Evolutionary conservation across 345 rosid genomes (phyloP).

Genomic region (Rhizophora apiculata): DNA sequence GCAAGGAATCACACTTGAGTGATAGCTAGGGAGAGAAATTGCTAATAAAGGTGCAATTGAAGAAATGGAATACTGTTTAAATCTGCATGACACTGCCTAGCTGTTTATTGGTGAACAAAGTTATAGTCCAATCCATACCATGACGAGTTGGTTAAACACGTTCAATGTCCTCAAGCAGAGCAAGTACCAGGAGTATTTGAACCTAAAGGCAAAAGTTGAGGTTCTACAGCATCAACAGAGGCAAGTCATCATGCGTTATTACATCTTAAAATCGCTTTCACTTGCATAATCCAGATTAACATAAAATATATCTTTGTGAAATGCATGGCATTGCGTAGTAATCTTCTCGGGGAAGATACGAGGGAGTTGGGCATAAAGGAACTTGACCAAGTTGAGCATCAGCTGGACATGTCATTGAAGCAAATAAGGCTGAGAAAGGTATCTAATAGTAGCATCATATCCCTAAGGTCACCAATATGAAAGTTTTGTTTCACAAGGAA

Average conservation of each 20-base stretch:
- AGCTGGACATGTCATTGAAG: slow-evolving; percentile 41
- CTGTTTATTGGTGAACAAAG: too few relatives aligned
- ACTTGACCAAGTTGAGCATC: slow-evolving; percentile 46
- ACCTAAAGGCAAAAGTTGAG: slow-evolving; percentile 60
- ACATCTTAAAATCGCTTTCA: not conserved
- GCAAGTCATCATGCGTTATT: slow-evolving; percentile 26
- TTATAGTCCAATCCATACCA: too few relatives aligned
- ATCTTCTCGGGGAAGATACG: slow-evolving; percentile 50
- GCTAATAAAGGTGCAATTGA: too few relatives aligned
- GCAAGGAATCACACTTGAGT: too few relatives aligned
- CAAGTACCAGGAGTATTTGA: slow-evolving; percentile 61
- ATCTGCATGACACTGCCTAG: too few relatives aligned
- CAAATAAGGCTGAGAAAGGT: slow-evolving; percentile 51
- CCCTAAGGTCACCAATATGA: too few relatives aligned
- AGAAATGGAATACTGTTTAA: too few relatives aligned
- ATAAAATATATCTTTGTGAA: not conserved
- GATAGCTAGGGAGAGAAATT: too few relatives aligned
- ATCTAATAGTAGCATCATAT: not conserved
- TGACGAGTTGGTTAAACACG: not conserved
- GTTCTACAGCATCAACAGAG: slow-evolving; percentile 63
- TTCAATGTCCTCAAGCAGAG: slow-evolving; percentile 32
- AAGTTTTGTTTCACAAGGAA: too few relatives aligned
- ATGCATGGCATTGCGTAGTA: slow-evolving; percentile 24
- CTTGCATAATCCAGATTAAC: not conserved
- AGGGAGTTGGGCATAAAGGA: slow-evolving; percentile 36